Evolutionary conservation across 2,329 filamentous ascomycete species (phyloP), one percentile per base, ranked within the genome.

Genomic region (Ascosphaera apis): DNA sequence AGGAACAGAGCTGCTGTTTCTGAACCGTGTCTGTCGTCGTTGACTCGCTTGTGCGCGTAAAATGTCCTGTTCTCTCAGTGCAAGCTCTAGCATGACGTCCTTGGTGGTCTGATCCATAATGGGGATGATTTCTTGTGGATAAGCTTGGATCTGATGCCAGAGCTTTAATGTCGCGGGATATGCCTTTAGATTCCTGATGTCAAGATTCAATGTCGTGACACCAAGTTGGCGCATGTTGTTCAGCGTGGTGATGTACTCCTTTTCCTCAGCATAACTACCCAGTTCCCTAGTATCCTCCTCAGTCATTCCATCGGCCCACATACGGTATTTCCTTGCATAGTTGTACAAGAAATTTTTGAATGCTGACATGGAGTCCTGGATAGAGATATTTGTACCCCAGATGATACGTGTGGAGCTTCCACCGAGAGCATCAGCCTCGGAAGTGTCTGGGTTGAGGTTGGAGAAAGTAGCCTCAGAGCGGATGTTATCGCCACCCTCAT

Each of bases 361-460:
- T 0, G 75, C 66, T 36, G 73, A 70, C 54, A 91, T 79, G 0
- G 82, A 83, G 52, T 95, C 84, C 40, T 81, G 72, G 36, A 98
- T 77, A 3, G 86, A 92, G 35, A 98, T 80, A 28, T 91, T 95
- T 31, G 88, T 98, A 53, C 88, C 88, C 88, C 88, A 98, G 43
- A 98, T 86, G 39, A 91, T 71, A 45, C 77, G 73, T 38, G 76
- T 76, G 28, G 79, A 80, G 39, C 71, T 71, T 2, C 84, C 88
- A 28, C 83, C 86, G 30, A 93, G 69, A 1, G 67, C 70, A 49
- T 93, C 79, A 1, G 88, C 88, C 53, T 98, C 88, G 2, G 86
- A 93, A 4, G 84, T 93, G 42, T 76, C 77, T 1, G 82, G 82
- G 44, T 92, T 66, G 39, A 72, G 50, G 42, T 75, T 74, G 3